Base-by-base conservation (phyloP, 208 protist species). In the Sergeia podlipaevii region DNA sequence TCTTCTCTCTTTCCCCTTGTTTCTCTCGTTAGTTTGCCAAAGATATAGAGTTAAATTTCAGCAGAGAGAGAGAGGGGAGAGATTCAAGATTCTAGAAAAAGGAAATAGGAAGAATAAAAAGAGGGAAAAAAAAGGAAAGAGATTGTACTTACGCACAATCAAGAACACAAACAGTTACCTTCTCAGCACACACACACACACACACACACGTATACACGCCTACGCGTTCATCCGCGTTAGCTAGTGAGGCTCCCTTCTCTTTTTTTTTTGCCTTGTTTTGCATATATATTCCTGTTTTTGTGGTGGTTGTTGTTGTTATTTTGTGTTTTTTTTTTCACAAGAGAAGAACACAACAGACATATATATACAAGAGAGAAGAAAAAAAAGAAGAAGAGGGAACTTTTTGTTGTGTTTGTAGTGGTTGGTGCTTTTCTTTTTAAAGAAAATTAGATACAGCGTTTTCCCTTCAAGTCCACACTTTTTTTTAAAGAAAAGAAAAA, bases 401-500 rank as follows among this genome's bases (percentile, higher is more conserved):
- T n/a, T n/a, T n/a, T n/a, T n/a, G n/a, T n/a, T n/a, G n/a, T n/a
- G n/a, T n/a, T n/a, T n/a, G n/a, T n/a, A n/a, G n/a, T n/a, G n/a
- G n/a, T n/a, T n/a, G n/a, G n/a, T 38, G 41, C 23, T 50, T 18
- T 59, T 15, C 11, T 46, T 61, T 6, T 61, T 3, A 50, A 18
- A 34, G 50, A 15, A 42, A 15, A 45, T 18, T 53, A 6, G 42
- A 38, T 53, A 42, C 29, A 41, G 43, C 2, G 30, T 65, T 58
- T 43, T 8, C 46, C 38, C 20, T n/a, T 57, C 8, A 3, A 27
- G 45, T 30, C 34, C 48, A 23, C 23, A 36, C 57, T 65, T 57
- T 29, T 55, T 65, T 57, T 52, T 57, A 43, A 49, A 49, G 23
- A 49, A 49, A 49, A 32, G 44, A 45, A 5, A 45, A 45, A 49